phyloP scores from a whole-genome alignment of 257 asterid genomes.

The Haberlea rhodopensis region DNA sequence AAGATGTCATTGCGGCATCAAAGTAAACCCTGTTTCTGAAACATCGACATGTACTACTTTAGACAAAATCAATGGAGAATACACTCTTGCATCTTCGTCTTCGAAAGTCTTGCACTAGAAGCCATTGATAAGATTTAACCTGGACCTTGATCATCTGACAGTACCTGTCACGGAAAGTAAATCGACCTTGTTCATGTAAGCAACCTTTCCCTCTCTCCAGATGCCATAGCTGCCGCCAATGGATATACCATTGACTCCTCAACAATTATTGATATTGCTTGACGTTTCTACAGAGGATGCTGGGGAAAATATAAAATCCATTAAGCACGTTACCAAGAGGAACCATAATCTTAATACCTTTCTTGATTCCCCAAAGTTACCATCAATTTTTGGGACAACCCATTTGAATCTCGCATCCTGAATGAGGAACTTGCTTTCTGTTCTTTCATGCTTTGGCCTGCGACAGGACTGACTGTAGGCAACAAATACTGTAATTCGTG shows the following conservation, averaged over 20 bases:
- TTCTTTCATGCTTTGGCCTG: slow-evolving; percentile 5
- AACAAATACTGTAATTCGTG: slow-evolving; percentile 23
- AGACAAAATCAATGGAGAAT: too few relatives aligned
- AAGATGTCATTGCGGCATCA: too few relatives aligned
- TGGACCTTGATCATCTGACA: slow-evolving; percentile 4
- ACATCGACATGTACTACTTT: too few relatives aligned
- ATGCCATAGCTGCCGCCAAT: slow-evolving; percentile 3
- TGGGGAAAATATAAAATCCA: slow-evolving; percentile 5
- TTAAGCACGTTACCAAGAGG: background rate
- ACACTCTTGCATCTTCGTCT: too few relatives aligned
- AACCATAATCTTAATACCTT: slow-evolving; percentile 3
- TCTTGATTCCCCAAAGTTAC: slow-evolving; percentile 16
- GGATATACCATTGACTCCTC: background rate
- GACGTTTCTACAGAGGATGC: slow-evolving; percentile 18
- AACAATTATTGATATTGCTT: background rate
- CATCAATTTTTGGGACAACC: background rate
- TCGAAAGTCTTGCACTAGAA: too few relatives aligned
- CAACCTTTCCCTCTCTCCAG: slow-evolving; percentile 22
- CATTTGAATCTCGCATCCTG: slow-evolving; percentile 3
- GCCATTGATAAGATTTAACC: too few relatives aligned
- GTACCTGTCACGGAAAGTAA: slow-evolving; percentile 11
- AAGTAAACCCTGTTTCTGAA: too few relatives aligned
- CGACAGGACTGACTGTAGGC: slow-evolving; percentile 17
- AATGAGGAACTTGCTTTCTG: background rate
- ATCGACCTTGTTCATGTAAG: slow-evolving; percentile 9